Percentiles rank a stretch among this genome's conserved stretches.
Conservation (phyloP, 2,329 filamentous ascomycete species). For the Septoria petroselini region DNA sequence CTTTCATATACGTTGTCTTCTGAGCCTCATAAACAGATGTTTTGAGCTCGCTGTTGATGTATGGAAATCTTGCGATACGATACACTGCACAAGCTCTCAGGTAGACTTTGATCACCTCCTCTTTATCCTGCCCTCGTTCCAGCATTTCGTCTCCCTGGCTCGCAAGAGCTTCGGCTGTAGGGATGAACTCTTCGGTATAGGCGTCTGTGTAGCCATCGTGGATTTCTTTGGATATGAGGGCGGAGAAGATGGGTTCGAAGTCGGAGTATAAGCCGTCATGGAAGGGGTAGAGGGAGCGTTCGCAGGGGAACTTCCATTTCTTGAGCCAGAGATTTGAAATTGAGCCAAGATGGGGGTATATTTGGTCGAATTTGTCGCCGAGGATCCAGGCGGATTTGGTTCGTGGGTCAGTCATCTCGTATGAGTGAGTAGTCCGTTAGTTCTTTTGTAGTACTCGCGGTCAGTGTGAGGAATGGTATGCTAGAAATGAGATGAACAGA, state of each 20-base stretch:
- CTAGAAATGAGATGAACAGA: no score
- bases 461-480: no score
- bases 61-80: slow-evolving; percentile 40
- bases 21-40: slow-evolving; percentile 37
- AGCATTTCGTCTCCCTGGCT: slow-evolving; percentile 31
- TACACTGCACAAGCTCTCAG: slow-evolving; percentile 40
- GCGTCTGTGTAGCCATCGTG: slow-evolving; percentile 41
- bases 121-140: slow-evolving; percentile 27
- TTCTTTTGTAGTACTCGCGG: no score
- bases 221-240: slow-evolving; percentile 38
- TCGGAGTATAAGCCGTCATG: slow-evolving; percentile 37
- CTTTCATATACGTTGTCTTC: slow-evolving; percentile 40
- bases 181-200: slow-evolving; percentile 40
- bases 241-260: slow-evolving; percentile 41
- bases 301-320: slow-evolving; percentile 40
- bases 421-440: neutral
- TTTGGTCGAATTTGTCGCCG: slow-evolving; percentile 48
- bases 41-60: slow-evolving; percentile 39
- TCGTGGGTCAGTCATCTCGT: slow-evolving; percentile 32
- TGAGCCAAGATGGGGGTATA: slow-evolving; percentile 57
- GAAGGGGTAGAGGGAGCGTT: slow-evolving; percentile 35
- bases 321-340: slow-evolving; percentile 54
- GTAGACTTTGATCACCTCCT: slow-evolving; percentile 37
- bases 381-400: slow-evolving; percentile 40
- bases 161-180: slow-evolving; percentile 35